Evolutionary conservation across 148 eudicot genomes (phyloP), one percentile per base, ranked within the genome.

Genomic region (Pharnaceum exiguum): DNA sequence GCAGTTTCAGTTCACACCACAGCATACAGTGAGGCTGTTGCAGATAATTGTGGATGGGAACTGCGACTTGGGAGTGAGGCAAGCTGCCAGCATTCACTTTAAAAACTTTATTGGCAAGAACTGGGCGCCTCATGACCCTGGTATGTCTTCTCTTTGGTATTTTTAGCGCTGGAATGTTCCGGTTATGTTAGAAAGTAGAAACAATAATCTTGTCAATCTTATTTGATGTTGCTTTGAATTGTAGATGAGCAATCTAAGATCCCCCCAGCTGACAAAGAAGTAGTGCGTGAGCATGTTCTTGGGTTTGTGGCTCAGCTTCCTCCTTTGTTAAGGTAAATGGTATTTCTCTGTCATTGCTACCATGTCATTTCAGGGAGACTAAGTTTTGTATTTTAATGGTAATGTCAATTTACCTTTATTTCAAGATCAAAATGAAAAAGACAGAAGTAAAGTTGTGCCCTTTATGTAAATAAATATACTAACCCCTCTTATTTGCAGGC

Each of bases 61-160:
- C 63, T 78, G 95, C 10, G 99, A 94, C 38, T 68, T 86, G 70
- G 89, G 87, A 0, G 91, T 94, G n/a, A 70, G 99, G 50, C 99
- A 94, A 72, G 95, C 80, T 60, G 96, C 95, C 16, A 94, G 99
- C 59, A 94, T 94, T 55, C 84, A 87, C 66, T 94, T 94, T 60
- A 94, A 94, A 73, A 94, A 94, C 68, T 89, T 86, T 49, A 72
- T 94, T 60, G 99, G 84, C 1, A 94, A 86, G 70, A 84, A 94
- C 68, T 94, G 99, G 99, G 77, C 79, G 1, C 99, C 99, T 25
- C 75, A 78, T 79, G 96, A 89, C 43, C 87, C 95, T 10, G 82
- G 99, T 94, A 73, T 55, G 75, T 56, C 27, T 27, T 19, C n/a
- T 13, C 40, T 23, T 43, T 57, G 50, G 13, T 19, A 18, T 29